phyloP scores from a whole-genome alignment of 257 asterid species.

The Gardenia jasminoides region DNA sequence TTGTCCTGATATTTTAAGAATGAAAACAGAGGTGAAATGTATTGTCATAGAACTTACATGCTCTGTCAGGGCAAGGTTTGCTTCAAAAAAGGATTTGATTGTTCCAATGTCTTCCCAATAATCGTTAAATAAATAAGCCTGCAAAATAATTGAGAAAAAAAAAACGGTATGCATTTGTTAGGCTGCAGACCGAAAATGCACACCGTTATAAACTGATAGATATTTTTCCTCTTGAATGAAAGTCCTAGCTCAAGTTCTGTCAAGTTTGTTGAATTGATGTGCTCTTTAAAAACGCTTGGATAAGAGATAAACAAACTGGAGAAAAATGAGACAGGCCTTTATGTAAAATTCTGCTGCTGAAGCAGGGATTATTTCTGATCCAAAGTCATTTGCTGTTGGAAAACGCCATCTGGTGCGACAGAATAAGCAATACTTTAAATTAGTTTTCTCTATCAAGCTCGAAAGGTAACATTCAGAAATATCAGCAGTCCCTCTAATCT shows the following conservation, averaged over 20 bases:
- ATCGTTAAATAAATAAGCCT: slow-evolving; percentile 89
- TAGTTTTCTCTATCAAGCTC: slow-evolving; percentile 16
- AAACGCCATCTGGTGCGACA: slow-evolving; percentile 76
- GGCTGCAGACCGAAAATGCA: not conserved
- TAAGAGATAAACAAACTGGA: not conserved
- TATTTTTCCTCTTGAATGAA: not conserved
- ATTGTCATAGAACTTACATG: slow-evolving; percentile 51
- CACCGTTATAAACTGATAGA: not conserved
- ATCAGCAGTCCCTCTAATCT: slow-evolving; percentile 2
- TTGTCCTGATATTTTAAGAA: not conserved
- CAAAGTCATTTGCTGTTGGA: slow-evolving; percentile 95
- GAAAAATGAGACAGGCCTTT: slow-evolving; percentile 43
- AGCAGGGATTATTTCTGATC: slow-evolving; percentile 97
- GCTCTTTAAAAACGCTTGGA: not conserved
- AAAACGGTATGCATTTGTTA: not conserved
- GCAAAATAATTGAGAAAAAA: slow-evolving; percentile 20
- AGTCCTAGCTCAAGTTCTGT: not conserved
- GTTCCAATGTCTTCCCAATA: slow-evolving; percentile 99
- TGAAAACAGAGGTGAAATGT: not conserved
- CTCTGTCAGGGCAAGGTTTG: slow-evolving; percentile 98
- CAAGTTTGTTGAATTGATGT: not conserved
- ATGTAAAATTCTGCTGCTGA: slow-evolving; percentile 68
- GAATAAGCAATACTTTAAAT: slow-evolving; percentile 9
- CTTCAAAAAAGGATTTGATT: slow-evolving; percentile 88
- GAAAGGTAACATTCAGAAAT: not conserved